Evolutionary conservation across 352 stramenopile species (phyloP).

Genomic region (Phytophthora parvispora): DNA sequence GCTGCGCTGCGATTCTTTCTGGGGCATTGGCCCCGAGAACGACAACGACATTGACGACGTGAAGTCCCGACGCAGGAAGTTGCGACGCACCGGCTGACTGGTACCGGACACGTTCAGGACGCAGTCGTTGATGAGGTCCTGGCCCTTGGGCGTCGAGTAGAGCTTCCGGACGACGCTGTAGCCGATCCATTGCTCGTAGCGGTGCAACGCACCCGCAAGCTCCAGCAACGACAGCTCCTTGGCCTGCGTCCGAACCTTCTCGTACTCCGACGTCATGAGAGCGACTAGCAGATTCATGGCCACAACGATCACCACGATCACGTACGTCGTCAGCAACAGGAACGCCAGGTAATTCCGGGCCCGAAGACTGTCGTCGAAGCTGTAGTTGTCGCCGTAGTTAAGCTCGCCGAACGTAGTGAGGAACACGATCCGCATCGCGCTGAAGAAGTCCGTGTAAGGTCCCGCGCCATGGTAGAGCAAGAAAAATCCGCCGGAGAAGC

Average conservation of each 20-base stretch:
- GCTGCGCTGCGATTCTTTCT: constrained; percentile 21
- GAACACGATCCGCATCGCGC: constrained; percentile 62
- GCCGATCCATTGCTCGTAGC: constrained; percentile 68
- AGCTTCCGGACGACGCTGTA: constrained; percentile 41
- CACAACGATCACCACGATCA: constrained; percentile 67
- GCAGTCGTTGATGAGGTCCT: constrained; percentile 39
- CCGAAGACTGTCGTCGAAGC: constrained; percentile 42
- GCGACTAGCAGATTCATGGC: constrained; percentile 65
- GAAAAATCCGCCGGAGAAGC: constrained; percentile 58
- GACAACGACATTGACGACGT: constrained; percentile 42
- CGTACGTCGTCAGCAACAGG: constrained; percentile 56
- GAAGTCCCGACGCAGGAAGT: constrained; percentile 32
- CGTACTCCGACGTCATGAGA: constrained; percentile 73
- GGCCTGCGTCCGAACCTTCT: constrained; percentile 60
- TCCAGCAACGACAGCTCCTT: constrained; percentile 61
- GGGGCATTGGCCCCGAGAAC: constrained; percentile 12
- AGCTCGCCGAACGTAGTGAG: constrained; percentile 68
- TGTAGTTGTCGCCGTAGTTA: constrained; percentile 68
- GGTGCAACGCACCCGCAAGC: constrained; percentile 54
- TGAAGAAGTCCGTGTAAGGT: constrained; percentile 57
- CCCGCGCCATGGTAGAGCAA: constrained; percentile 55
- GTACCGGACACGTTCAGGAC: constrained; percentile 19
- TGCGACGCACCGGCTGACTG: constrained; percentile 15
- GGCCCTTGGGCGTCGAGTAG: constrained; percentile 44
- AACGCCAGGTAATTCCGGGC: constrained; percentile 55